Evolutionary conservation across 2,329 filamentous ascomycete genomes (phyloP).

Genomic region (Stemphylium lycopersici): DNA sequence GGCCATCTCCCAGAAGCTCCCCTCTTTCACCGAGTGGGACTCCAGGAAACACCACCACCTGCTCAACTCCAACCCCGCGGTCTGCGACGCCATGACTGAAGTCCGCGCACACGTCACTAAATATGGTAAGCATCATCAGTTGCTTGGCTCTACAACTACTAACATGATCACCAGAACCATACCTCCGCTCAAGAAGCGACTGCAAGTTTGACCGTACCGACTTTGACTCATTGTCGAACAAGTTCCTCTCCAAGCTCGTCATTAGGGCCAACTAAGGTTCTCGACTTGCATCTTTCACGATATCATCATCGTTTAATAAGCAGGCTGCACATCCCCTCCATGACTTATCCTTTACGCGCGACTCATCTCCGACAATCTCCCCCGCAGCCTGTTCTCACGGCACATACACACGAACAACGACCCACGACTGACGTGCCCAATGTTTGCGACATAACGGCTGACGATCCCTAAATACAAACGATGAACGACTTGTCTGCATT

Average conservation of each 20-base stretch:
- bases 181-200: conserved; percentile 78
- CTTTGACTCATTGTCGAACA: conserved; percentile 95
- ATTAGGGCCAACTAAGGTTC: conserved; percentile 80
- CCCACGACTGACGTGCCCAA: conserved; percentile 41
- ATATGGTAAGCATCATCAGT: conserved; percentile 72
- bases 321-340: conserved; percentile 22
- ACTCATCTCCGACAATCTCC: conserved; percentile 36
- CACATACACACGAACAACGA: conserved; percentile 39
- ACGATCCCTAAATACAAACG: conserved; percentile 41
- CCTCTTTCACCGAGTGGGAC: conserved; percentile 92
- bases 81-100: conserved; percentile 96
- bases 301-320: conserved; percentile 17
- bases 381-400: conserved; percentile 35
- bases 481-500: conserved; percentile 39
- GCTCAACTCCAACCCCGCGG: conserved; percentile 86
- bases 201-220: conserved; percentile 88
- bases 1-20: conserved; percentile 95
- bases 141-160: conserved; percentile 41
- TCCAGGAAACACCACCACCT: conserved; percentile 88
- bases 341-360: conserved; percentile 20
- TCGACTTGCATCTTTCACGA: conserved; percentile 3
- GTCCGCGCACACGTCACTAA: conserved; percentile 89
- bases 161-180: conserved; percentile 71
- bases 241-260: conserved; percentile 94
- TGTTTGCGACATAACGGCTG: conserved; percentile 43